These are phyloP conservation scores for Salisapilia sapeloensis DNA, from an alignment of 352 stramenopile species.

Conservation along the genomic window DNA sequence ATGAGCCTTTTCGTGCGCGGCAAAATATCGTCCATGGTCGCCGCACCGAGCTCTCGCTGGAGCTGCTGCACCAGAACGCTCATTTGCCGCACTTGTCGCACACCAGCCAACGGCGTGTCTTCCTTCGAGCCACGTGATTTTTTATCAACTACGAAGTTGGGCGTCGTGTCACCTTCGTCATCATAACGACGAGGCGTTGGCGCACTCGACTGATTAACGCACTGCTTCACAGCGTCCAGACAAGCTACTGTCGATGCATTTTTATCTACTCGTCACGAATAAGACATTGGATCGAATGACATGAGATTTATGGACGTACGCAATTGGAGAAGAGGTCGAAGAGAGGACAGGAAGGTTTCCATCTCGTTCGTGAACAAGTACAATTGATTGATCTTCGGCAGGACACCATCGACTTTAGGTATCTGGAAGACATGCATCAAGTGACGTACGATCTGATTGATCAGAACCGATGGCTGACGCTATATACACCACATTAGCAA, in stretches of 20 bases:
- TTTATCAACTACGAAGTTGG: slow-evolving; percentile 58
- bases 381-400: slow-evolving; percentile 84
- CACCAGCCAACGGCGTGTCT: slow-evolving; percentile 16
- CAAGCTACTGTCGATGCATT: slow-evolving; percentile 23
- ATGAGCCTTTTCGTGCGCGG: slow-evolving; percentile 62
- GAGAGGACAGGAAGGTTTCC: slow-evolving; percentile 57
- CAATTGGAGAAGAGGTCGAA: slow-evolving; percentile 43
- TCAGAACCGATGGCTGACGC: slow-evolving; percentile 54
- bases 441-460: slow-evolving; percentile 78
- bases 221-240: slow-evolving; percentile 27
- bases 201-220: slow-evolving; percentile 7
- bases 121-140: slow-evolving; percentile 2
- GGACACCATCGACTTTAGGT: slow-evolving; percentile 65
- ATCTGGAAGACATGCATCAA: slow-evolving; percentile 81
- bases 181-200: background rate
- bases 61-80: slow-evolving; percentile 46
- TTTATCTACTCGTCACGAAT: slow-evolving; percentile 10
- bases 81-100: slow-evolving; percentile 63
- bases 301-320: slow-evolving; percentile 15
- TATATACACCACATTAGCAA: slow-evolving; percentile 5
- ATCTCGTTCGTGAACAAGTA: slow-evolving; percentile 81
- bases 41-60: slow-evolving; percentile 57
- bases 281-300: background rate
- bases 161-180: slow-evolving; percentile 3
- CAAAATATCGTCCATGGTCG: slow-evolving; percentile 56